Conservation (phyloP, 345 rosid genomes). For the Populus simonii region DNA sequence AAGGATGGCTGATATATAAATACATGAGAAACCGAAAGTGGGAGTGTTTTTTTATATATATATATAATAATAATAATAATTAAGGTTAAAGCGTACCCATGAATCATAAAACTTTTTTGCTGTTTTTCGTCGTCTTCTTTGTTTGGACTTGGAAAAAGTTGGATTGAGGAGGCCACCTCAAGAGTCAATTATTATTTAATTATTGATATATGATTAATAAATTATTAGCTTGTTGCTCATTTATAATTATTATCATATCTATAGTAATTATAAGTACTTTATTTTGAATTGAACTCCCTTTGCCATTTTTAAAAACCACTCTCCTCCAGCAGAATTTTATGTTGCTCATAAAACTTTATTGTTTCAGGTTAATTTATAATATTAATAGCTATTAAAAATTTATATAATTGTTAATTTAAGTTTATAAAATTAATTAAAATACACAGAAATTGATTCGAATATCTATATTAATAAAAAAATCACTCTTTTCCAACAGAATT, state of each 20-base stretch:
- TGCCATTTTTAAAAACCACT: too few species aligned
- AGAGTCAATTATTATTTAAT: conserved; percentile 16
- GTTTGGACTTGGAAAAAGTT: conserved; percentile 14
- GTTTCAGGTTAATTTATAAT: too few species aligned
- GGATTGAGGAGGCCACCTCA: conserved; percentile 5
- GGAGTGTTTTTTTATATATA: background rate
- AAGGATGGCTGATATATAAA: conserved; percentile 4
- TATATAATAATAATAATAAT: background rate
- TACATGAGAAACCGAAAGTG: background rate
- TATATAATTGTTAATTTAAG: too few species aligned
- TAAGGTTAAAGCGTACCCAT: background rate
- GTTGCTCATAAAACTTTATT: too few species aligned
- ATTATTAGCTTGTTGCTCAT: background rate
- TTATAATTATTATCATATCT: background rate
- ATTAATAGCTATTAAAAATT: too few species aligned
- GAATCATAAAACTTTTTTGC: conserved; percentile 2
- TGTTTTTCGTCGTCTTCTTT: conserved; percentile 31
- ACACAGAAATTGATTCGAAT: too few species aligned
- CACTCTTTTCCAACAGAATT: too few species aligned
- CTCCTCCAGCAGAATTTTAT: too few species aligned
- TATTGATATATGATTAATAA: background rate
- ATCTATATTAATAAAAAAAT: too few species aligned
- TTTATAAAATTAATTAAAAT: too few species aligned
- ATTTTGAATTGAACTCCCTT: background rate
- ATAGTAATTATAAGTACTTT: background rate